Base-by-base conservation (phyloP, 306 rosid species). In the Begonia masoniana region DNA sequence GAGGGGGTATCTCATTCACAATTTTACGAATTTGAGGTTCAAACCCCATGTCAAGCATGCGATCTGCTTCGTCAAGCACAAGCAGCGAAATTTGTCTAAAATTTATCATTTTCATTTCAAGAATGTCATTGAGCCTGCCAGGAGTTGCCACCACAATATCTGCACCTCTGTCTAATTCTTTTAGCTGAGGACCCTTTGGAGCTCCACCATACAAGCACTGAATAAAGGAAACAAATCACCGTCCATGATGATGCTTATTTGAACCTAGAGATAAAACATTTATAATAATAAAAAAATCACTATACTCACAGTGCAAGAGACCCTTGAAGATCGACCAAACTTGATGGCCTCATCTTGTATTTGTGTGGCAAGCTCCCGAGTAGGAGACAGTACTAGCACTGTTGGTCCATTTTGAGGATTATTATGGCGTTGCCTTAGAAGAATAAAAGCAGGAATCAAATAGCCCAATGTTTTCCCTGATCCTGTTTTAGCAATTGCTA, bases 1-100 rank as follows among this genome's bases (percentile, higher is more conserved):
- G 82, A 26, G 99, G 86, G 14, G 99, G 99, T 69, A 92, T 92
- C 74, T 92, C 93, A 68, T 92, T 84, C 78, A 92, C 94, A 47
- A 92, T 83, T 78, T 85, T 92, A 36, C 96, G 92, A 43, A 92
- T 92, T 72, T 92, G 99, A 75, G 99, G 99, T 70, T 92, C 99
- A 73, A 92, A 92, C 24, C 99, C 99, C 99, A 91, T 91, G 72
- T 91, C 99, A 73, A 91, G 96, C 99, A 91, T 91, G 52, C 99
- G 83, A 62, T 91, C 99, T 52, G 99, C 99, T 78, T 91, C 99
- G 78, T 91, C 99, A 63, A 91, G 99, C 76, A 91, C 92, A 62
- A 92, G 96, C 46, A 92, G 87, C 13, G 99, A 92, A 62, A 92
- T 80, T 76, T 92, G 99, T 68, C 82, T 62, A 52, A 92, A 83